phyloP scores from a whole-genome alignment of 306 rosid genomes.

The Rosa multiflora region DNA sequence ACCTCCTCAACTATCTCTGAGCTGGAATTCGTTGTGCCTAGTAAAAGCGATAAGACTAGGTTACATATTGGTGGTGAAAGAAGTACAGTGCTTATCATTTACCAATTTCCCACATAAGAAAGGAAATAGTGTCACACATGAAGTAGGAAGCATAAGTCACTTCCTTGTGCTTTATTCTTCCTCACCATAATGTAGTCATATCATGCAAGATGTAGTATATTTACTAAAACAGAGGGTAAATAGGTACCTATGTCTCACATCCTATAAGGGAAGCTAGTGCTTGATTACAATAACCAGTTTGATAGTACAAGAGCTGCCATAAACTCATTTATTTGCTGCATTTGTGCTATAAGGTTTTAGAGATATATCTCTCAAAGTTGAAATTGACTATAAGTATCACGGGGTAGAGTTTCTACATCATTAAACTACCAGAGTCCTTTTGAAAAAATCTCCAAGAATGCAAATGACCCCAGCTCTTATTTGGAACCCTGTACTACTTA shows the following conservation, averaged over 20 bases:
- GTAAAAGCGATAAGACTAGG: slow-evolving; percentile 27
- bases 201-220: not conserved
- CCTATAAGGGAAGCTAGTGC: not conserved
- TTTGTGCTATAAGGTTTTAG: not conserved
- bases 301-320: not conserved
- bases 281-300: not conserved
- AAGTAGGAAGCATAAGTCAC: not conserved
- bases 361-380: not conserved
- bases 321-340: not conserved
- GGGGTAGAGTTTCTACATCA: not conserved
- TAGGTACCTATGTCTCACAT: not conserved
- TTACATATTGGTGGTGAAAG: slow-evolving; percentile 11
- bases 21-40: slow-evolving; percentile 50
- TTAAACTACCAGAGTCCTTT: not conserved
- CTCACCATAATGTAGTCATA: not conserved
- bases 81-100: not conserved
- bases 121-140: not conserved
- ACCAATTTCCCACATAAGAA: not conserved
- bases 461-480: no score
- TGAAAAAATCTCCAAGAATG: not conserved
- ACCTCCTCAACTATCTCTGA: slow-evolving; percentile 35
- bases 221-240: not conserved
- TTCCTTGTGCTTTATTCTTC: not conserved
- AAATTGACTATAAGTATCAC: not conserved
- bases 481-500: not conserved